These are phyloP conservation scores for Aspergillus homomorphus DNA, from an alignment of 495 filamentous ascomycete genomes.

Conservation along the genomic window DNA sequence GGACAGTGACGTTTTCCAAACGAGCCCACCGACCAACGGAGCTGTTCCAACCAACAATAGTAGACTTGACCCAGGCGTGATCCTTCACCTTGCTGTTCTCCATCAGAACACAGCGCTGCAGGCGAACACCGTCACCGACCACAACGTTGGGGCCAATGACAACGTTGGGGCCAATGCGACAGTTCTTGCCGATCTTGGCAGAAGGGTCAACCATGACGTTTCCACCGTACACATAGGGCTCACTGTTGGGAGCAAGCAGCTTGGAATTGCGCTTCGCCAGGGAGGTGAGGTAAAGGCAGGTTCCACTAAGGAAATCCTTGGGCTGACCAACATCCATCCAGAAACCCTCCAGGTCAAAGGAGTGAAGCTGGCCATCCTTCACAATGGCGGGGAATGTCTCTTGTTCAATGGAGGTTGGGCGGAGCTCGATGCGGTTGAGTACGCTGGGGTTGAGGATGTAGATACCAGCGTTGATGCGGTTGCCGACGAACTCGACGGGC, in stretches of 20 bases:
- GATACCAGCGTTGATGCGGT: constrained; percentile 98
- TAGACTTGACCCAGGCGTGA: constrained; percentile 98
- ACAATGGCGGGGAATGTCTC: constrained; percentile 97
- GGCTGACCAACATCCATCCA: constrained; percentile 99
- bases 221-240: constrained; percentile 86
- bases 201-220: constrained; percentile 96
- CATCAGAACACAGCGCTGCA: constrained; percentile 92
- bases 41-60: constrained; percentile 99
- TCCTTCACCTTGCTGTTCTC: constrained; percentile 93
- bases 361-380: constrained; percentile 89
- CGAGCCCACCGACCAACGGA: constrained; percentile 93
- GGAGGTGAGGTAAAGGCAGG: constrained; percentile 93
- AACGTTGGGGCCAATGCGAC: constrained; percentile 96
- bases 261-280: constrained; percentile 91
- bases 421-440: constrained; percentile 86
- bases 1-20: constrained; percentile 93
- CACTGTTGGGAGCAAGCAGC: constrained; percentile 68
- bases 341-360: constrained; percentile 96
- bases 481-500: constrained; percentile 98
- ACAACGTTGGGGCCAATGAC: constrained; percentile 95
- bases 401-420: constrained; percentile 98
- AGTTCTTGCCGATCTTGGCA: constrained; percentile 97
- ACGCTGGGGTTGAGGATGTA: constrained; percentile 97
- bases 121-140: constrained; percentile 88
- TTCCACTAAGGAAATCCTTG: constrained; percentile 96